Conservation (phyloP, 129 eudicot species). For the Sambucus nigra region DNA sequence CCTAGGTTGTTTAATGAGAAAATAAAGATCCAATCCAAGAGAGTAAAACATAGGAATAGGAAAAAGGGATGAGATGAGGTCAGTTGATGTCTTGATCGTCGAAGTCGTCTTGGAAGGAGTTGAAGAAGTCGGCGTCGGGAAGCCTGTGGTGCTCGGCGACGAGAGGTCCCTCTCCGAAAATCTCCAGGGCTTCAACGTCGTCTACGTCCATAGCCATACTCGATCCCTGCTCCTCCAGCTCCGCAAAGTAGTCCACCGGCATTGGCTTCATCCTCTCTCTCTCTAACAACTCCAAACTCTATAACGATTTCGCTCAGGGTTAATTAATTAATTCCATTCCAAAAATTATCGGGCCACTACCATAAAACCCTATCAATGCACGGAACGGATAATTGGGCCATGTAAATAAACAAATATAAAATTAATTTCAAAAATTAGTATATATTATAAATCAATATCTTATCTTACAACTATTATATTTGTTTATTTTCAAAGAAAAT, state of each 20-base stretch:
- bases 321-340: too few species aligned
- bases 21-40: not conserved
- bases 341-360: too few species aligned
- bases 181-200: constrained; percentile 60
- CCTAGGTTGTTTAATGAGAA: too few species aligned
- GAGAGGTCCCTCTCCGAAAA: constrained; percentile 66
- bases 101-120: constrained; percentile 18
- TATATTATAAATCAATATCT: too few species aligned
- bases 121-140: constrained; percentile 71
- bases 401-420: too few species aligned
- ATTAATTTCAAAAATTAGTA: too few species aligned
- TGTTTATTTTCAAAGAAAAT: too few species aligned
- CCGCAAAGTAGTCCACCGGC: constrained; percentile 55
- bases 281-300: not conserved
- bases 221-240: constrained; percentile 53
- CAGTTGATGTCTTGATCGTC: constrained; percentile 14
- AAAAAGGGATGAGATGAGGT: not conserved
- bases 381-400: too few species aligned
- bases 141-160: constrained; percentile 41
- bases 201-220: constrained; percentile 77
- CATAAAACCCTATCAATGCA: too few species aligned
- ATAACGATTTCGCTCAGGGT: too few species aligned
- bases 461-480: too few species aligned
- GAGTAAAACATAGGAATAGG: not conserved
- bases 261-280: constrained; percentile 36